phyloP scores from a whole-genome alignment of 2,329 filamentous ascomycete species.

The Phaeoacremonium minimum region DNA sequence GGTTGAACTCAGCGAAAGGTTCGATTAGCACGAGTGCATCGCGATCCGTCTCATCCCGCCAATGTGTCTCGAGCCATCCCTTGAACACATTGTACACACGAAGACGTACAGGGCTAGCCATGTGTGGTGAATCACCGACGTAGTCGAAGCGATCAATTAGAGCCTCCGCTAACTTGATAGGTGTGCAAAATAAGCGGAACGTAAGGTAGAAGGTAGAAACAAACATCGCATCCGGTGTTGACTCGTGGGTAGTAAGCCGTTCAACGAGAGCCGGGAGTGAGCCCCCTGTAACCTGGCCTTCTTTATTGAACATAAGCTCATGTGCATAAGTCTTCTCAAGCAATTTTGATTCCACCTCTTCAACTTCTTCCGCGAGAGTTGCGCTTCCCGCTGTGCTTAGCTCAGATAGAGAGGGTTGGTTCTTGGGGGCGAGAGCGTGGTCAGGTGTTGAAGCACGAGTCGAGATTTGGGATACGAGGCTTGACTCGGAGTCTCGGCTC shows the following conservation, averaged over 20 bases:
- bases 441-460: conserved; percentile 89
- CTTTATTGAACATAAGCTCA: conserved; percentile 89
- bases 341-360: conserved; percentile 78
- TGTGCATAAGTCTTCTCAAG: conserved; percentile 89
- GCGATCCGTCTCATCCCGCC: conserved; percentile 77
- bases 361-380: conserved; percentile 66
- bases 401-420: conserved; percentile 62
- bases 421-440: conserved; percentile 45
- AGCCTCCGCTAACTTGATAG: conserved; percentile 70
- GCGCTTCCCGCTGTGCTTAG: conserved; percentile 63
- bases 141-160: conserved; percentile 94
- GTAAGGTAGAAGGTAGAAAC: conserved; percentile 95
- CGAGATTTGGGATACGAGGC: conserved; percentile 74
- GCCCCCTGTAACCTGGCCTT: conserved; percentile 90
- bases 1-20: conserved; percentile 71
- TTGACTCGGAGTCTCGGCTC: conserved; percentile 77
- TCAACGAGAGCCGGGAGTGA: conserved; percentile 90
- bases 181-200: conserved; percentile 87
- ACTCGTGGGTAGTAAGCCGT: conserved; percentile 86
- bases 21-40: conserved; percentile 72
- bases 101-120: conserved; percentile 77
- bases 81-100: conserved; percentile 97
- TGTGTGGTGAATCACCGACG: conserved; percentile 70
- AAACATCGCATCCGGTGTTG: conserved; percentile 86
- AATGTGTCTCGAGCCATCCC: conserved; percentile 94